A percentile compares a stretch with the other conserved stretches of the same genome.
These are phyloP conservation scores for Fusarium sp. DNA, from an alignment of 2,329 filamentous ascomycete species.

Conservation along the genomic window DNA sequence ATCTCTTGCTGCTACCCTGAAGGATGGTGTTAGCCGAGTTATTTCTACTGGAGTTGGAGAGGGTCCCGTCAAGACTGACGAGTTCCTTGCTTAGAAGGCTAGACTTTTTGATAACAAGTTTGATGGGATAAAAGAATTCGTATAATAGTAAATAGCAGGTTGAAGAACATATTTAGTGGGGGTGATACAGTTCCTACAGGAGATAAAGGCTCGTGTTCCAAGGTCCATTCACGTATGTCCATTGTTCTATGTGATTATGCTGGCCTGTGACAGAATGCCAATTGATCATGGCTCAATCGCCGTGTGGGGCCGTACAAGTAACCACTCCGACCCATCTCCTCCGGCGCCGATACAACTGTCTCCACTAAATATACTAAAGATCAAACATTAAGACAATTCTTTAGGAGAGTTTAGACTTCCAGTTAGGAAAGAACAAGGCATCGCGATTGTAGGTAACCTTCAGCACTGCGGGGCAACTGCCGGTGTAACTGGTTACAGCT, in stretches of 20 bases:
- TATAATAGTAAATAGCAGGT: slow-evolving; percentile 12
- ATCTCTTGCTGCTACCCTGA: slow-evolving; percentile 72
- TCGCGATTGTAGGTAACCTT: neutral
- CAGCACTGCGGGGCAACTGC: slow-evolving; percentile 13
- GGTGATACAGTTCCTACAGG: neutral
- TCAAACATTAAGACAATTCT: neutral
- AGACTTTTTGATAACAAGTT: slow-evolving; percentile 54
- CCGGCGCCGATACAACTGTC: slow-evolving; percentile 1
- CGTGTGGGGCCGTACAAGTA: slow-evolving; percentile 14
- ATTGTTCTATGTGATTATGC: neutral
- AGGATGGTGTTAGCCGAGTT: slow-evolving; percentile 85
- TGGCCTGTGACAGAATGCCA: neutral
- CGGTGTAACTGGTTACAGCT: neutral
- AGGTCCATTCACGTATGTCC: neutral
- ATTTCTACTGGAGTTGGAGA: slow-evolving; percentile 94
- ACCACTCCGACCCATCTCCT: neutral
- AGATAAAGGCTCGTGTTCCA: neutral
- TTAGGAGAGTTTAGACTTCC: neutral
- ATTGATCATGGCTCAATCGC: neutral
- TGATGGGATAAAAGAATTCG: neutral
- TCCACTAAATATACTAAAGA: slow-evolving; percentile 2
- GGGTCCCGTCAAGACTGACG: slow-evolving; percentile 83
- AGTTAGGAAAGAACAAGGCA: neutral
- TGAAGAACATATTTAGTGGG: neutral
- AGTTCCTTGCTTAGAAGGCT: slow-evolving; percentile 80